phyloP scores from a whole-genome alignment of 257 asterid genomes.

The Linaria vulgaris region DNA sequence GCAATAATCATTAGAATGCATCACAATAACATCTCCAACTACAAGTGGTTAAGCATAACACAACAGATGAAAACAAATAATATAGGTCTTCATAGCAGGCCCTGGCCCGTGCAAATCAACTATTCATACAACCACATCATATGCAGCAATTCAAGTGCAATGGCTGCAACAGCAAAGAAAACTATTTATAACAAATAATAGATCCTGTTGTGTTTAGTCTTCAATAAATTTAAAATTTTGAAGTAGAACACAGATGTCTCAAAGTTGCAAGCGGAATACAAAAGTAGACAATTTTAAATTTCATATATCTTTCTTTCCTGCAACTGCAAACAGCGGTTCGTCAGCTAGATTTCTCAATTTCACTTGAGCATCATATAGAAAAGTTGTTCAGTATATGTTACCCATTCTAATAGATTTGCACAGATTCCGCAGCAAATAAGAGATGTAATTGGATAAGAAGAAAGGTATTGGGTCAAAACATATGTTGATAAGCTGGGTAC shows the following conservation, averaged over 20 bases:
- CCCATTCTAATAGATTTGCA: too few relatives aligned
- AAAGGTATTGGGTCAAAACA: not conserved
- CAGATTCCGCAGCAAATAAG: too few relatives aligned
- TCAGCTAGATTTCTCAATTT: slow-evolving; percentile 1
- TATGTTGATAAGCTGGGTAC: slow-evolving; percentile 37
- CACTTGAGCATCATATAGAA: not conserved
- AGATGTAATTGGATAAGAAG: slow-evolving; percentile 9
- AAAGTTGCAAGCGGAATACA: not conserved
- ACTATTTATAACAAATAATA: not conserved
- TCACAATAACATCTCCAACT: not conserved
- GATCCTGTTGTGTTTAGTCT: not conserved
- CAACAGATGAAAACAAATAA: not conserved
- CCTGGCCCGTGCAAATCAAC: not conserved
- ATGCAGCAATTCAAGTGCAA: slow-evolving; percentile 6
- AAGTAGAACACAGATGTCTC: too few relatives aligned
- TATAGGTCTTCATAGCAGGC: not conserved
- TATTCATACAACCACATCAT: not conserved
- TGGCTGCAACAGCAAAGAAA: not conserved
- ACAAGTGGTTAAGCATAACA: not conserved
- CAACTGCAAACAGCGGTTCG: not conserved
- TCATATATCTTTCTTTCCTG: not conserved
- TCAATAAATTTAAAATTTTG: not conserved
- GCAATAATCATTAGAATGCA: not conserved
- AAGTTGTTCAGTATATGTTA: slow-evolving; percentile 1
- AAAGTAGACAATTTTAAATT: not conserved